phyloP scores from a whole-genome alignment of 2,329 filamentous ascomycete genomes.

The Trichoderma asperellum region DNA sequence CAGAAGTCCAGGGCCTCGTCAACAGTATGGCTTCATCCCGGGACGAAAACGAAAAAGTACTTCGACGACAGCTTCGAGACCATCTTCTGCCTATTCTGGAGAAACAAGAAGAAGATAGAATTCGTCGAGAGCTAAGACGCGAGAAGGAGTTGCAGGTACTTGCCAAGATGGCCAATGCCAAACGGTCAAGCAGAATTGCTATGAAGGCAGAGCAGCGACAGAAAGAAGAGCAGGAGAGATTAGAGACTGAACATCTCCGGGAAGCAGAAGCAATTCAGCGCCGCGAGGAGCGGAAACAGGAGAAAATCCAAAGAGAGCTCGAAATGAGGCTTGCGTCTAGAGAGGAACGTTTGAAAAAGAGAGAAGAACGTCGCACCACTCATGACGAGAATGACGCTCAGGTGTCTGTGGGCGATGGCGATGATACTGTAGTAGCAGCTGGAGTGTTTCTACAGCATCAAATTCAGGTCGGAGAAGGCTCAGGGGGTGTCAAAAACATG shows the following conservation, averaged over 20 bases:
- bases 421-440: constrained; percentile 55
- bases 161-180: constrained; percentile 89
- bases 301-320: constrained; percentile 70
- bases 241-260: constrained; percentile 60
- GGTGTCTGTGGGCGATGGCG: constrained; percentile 75
- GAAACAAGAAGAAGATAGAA: constrained; percentile 74
- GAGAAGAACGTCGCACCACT: constrained; percentile 78
- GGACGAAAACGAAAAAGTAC: constrained; percentile 81
- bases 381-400: constrained; percentile 83
- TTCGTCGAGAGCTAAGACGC: constrained; percentile 67
- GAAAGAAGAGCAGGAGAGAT: constrained; percentile 69
- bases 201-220: constrained; percentile 78
- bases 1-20: constrained; percentile 76
- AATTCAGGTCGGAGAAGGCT: constrained; percentile 80
- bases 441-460: constrained; percentile 74
- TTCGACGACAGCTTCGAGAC: constrained; percentile 72
- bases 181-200: constrained; percentile 88
- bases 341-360: constrained; percentile 82
- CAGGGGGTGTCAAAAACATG: constrained; percentile 74
- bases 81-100: constrained; percentile 85
- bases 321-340: constrained; percentile 80
- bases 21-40: constrained; percentile 72
- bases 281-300: constrained; percentile 66
- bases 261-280: constrained; percentile 66
- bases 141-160: constrained; percentile 80